Evolutionary conservation across 805 yeast species (phyloP).

Genomic region (Ogataea ramenticola): DNA sequence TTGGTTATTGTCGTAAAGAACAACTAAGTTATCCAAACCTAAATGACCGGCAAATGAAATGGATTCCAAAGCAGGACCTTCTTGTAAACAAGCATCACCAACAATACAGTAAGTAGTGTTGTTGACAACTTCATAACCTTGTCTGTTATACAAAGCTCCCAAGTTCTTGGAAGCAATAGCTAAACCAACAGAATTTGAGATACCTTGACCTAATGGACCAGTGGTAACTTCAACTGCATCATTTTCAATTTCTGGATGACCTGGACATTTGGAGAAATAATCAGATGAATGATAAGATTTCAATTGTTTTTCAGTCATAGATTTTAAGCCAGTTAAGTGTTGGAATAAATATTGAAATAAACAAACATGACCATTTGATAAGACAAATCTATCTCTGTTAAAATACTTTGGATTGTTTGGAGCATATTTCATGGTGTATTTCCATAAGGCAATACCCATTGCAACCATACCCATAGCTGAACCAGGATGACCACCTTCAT

Average conservation of each 20-base stretch:
- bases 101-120: slow-evolving; percentile 71
- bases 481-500: slow-evolving; percentile 85
- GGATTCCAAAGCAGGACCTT: slow-evolving; percentile 95
- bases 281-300: slow-evolving; percentile 52
- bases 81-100: slow-evolving; percentile 98
- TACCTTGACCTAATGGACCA: slow-evolving; percentile 99
- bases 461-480: slow-evolving; percentile 63
- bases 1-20: slow-evolving; percentile 93
- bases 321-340: slow-evolving; percentile 78
- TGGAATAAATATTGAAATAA: slow-evolving; percentile 81
- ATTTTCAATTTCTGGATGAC: slow-evolving; percentile 91
- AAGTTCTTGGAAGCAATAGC: slow-evolving; percentile 91
- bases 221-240: slow-evolving; percentile 97
- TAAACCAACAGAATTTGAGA: slow-evolving; percentile 90
- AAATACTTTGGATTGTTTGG: slow-evolving; percentile 89
- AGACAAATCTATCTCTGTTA: slow-evolving; percentile 91
- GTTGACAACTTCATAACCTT: slow-evolving; percentile 66
- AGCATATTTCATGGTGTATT: slow-evolving; percentile 83
- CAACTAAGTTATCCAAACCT: slow-evolving; percentile 86
- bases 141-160: slow-evolving; percentile 92
- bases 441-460: slow-evolving; percentile 93
- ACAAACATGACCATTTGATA: slow-evolving; percentile 95
- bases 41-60: slow-evolving; percentile 94
- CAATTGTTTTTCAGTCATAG: slow-evolving; percentile 28
- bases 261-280: slow-evolving; percentile 90